These are phyloP conservation scores for Gynostemma pentaphyllum DNA, from an alignment of 306 rosid species.

Conservation along the genomic window DNA sequence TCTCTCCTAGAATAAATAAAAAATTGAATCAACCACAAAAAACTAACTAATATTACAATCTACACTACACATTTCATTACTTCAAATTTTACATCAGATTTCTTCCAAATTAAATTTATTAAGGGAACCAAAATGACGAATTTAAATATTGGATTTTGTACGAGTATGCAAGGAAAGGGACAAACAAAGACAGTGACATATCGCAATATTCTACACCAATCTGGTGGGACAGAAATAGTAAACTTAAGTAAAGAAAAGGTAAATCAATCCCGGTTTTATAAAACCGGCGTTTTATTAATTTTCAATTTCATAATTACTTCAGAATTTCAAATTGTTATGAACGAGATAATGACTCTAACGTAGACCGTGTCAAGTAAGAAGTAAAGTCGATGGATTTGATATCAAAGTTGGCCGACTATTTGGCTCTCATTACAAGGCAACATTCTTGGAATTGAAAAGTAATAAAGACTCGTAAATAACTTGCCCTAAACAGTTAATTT, in stretches of 20 bases:
- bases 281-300: neutral
- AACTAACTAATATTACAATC: neutral
- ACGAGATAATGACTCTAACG: neutral
- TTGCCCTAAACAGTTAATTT: too few relatives aligned
- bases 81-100: neutral
- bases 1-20: constrained; percentile 49
- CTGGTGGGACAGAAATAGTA: neutral
- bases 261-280: neutral
- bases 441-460: too few relatives aligned
- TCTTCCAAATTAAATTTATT: neutral
- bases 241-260: neutral
- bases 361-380: too few relatives aligned
- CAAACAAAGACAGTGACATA: neutral
- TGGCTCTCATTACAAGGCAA: too few relatives aligned
- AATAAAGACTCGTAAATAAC: too few relatives aligned
- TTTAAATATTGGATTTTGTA: neutral
- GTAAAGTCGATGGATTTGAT: too few relatives aligned
- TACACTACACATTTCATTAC: neutral
- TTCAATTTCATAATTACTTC: neutral
- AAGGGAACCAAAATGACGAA: neutral
- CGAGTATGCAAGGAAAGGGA: too few relatives aligned
- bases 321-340: neutral
- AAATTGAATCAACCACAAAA: constrained; percentile 2
- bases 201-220: neutral
- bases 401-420: too few relatives aligned